Evolutionary conservation across 2,329 filamentous ascomycete species (phyloP), one percentile per base, ranked within the genome.

Genomic region (Celoporthe dispersa): DNA sequence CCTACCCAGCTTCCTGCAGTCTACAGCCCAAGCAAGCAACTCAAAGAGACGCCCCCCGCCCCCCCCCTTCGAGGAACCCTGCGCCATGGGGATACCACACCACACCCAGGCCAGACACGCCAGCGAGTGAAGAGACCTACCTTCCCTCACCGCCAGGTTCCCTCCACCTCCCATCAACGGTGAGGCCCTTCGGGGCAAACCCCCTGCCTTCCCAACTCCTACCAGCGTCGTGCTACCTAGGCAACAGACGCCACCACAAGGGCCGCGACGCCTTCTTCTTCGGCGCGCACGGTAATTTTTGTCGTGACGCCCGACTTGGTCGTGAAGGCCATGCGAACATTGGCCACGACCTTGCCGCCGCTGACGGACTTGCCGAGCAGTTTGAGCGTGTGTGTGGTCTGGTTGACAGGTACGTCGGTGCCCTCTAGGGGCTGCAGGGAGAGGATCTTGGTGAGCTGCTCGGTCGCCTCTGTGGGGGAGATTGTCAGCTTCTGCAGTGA

Each of bases 391-490:
- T 99, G 96, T 73, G 94, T 98, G 71, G 91, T 94, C 77, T 91
- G 91, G 78, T 91, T 97, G 75, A 97, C 86, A 0, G 94, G 92
- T 53, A 99, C 91, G 75, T 99, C 96, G 41, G 93, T 97, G 75
- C 95, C 96, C 76, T 99, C 96, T 61, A 99, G 87, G 16, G 96
- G 93, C 81, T 98, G 96, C 77, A 99, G 86, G 41, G 94, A 97
- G 35, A 99, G 87, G 0, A 92, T 87, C 81, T 94, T 93, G 77
- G 92, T 88, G 71, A 99, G 87, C 83, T 96, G 90, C 81, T 98
- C 95, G 61, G 94, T 97, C 33, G 96, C 96, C 82, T 98, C 96
- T 93, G 80, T 74, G 48, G 22, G n/a, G 35, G 28, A 35, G 19
- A 64, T 16, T 19, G 64, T 71, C 55, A 71, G 70, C 65, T 19